Percentiles rank a stretch among this genome's conserved stretches.
Evolutionary conservation across 2,329 filamentous ascomycete genomes (phyloP).

Genomic region (Trichophyton equinum): DNA sequence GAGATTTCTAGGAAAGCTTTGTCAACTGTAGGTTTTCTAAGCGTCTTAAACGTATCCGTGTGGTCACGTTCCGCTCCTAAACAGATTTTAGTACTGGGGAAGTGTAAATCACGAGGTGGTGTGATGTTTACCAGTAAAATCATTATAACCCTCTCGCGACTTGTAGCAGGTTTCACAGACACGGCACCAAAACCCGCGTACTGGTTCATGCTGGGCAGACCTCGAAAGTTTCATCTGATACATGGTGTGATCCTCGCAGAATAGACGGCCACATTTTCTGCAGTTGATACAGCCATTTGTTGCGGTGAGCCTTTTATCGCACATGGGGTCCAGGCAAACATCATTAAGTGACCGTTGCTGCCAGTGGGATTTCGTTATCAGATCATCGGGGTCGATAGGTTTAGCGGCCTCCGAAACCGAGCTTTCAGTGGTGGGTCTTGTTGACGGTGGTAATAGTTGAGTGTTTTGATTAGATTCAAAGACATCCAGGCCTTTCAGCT

Average conservation of each 20-base stretch:
- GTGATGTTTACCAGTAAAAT: conserved; percentile 48
- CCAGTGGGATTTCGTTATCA: conserved; percentile 83
- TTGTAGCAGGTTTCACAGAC: conserved; percentile 99
- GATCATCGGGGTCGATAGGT: conserved; percentile 66
- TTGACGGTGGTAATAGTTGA: conserved; percentile 24
- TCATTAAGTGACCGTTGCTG: conserved; percentile 64
- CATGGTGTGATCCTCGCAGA: conserved; percentile 97
- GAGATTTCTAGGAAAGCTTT: conserved; percentile 78
- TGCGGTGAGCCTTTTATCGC: conserved; percentile 64
- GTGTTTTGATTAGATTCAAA: conserved; percentile 80
- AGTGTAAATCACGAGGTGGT: background rate
- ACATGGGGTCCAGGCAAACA: conserved; percentile 74
- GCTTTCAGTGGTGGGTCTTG: conserved; percentile 19
- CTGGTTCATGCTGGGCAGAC: conserved; percentile 77
- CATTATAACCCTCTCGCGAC: conserved; percentile 88
- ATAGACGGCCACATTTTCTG: conserved; percentile 79
- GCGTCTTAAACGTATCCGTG: conserved; percentile 54
- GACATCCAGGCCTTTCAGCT: conserved; percentile 79
- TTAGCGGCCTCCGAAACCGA: conserved; percentile 22
- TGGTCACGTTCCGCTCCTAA: conserved; percentile 57
- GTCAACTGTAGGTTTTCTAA: conserved; percentile 68
- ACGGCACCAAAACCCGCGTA: conserved; percentile 80
- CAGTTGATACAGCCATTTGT: conserved; percentile 83
- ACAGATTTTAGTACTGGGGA: conserved; percentile 10
- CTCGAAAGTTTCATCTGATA: conserved; percentile 97